A percentile compares a stretch with the other conserved stretches of the same genome.
Conservation (phyloP, 2,329 filamentous ascomycete species). For the Xylaria sp. region DNA sequence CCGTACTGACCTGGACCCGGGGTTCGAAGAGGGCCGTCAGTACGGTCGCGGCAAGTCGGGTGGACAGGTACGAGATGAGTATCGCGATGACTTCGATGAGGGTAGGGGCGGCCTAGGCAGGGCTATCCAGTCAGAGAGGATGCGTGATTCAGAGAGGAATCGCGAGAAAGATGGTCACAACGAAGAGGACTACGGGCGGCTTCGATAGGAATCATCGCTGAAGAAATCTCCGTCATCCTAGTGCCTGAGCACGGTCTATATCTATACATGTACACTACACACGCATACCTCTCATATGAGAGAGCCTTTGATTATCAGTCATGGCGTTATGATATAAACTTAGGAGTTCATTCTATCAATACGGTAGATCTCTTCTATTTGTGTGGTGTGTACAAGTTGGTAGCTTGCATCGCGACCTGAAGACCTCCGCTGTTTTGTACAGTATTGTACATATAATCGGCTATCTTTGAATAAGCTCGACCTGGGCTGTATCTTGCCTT, state of each 20-base stretch:
- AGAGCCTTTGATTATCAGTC: slow-evolving; percentile 2
- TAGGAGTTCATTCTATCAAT: slow-evolving; percentile 18
- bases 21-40: slow-evolving; percentile 94
- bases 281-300: neutral
- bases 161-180: slow-evolving; percentile 51
- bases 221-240: slow-evolving; percentile 41
- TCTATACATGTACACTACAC: slow-evolving; percentile 24
- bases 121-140: slow-evolving; percentile 68
- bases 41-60: slow-evolving; percentile 96
- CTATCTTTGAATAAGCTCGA: slow-evolving; percentile 12
- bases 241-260: slow-evolving; percentile 18
- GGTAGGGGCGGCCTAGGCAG: slow-evolving; percentile 90
- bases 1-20: slow-evolving; percentile 92
- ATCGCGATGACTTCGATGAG: slow-evolving; percentile 96
- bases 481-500: neutral
- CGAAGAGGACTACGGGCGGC: slow-evolving; percentile 69
- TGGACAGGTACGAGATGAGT: slow-evolving; percentile 97
- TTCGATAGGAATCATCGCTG: slow-evolving; percentile 57
- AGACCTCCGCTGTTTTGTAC: slow-evolving; percentile 27
- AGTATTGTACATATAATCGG: slow-evolving; percentile 35
- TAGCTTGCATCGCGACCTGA: slow-evolving; percentile 11
- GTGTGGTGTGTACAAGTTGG: slow-evolving; percentile 16
- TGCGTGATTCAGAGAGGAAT: slow-evolving; percentile 57
- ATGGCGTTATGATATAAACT: slow-evolving; percentile 4
- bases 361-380: neutral